These are phyloP conservation scores for Drechslerella stenobrocha DNA, from an alignment of 2,329 filamentous ascomycete genomes.

Conservation along the genomic window DNA sequence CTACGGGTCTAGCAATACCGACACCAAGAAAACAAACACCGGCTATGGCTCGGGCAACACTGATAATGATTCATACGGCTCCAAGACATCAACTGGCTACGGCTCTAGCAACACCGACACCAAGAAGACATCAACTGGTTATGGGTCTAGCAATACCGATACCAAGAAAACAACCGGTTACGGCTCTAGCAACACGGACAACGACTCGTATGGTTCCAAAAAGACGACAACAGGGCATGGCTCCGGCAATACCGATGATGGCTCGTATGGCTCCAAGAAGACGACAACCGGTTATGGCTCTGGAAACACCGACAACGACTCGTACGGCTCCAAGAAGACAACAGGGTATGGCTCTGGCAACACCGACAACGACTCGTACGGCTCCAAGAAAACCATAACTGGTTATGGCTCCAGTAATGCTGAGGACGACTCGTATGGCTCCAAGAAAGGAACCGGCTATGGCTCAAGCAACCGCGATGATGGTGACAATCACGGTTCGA, in stretches of 20 bases:
- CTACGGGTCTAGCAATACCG: no score
- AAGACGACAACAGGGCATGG: background rate
- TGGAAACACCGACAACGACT: slow-evolving; percentile 32
- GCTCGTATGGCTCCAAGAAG: slow-evolving; percentile 5
- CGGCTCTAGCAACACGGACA: no score
- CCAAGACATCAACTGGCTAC: no score
- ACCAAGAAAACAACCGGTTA: no score
- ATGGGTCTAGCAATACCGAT: no score
- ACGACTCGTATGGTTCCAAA: no score
- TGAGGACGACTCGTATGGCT: slow-evolving; percentile 54
- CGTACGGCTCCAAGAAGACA: slow-evolving; percentile 9
- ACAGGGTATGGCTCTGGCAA: slow-evolving; percentile 16
- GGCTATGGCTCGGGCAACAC: no score
- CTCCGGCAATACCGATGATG: slow-evolving; percentile 24
- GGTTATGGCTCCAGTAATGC: no score
- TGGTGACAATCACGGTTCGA: slow-evolving; percentile 11
- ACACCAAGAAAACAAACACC: no score
- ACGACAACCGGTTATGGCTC: slow-evolving; percentile 20
- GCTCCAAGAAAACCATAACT: slow-evolving; percentile 8
- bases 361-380: slow-evolving; percentile 38
- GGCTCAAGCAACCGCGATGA: slow-evolving; percentile 50
- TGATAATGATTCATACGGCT: no score
- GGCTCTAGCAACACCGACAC: no score
- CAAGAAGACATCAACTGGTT: no score
- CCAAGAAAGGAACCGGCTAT: slow-evolving; percentile 53